Base-by-base conservation (phyloP, 306 rosid genomes). In the Pyrus communis region DNA sequence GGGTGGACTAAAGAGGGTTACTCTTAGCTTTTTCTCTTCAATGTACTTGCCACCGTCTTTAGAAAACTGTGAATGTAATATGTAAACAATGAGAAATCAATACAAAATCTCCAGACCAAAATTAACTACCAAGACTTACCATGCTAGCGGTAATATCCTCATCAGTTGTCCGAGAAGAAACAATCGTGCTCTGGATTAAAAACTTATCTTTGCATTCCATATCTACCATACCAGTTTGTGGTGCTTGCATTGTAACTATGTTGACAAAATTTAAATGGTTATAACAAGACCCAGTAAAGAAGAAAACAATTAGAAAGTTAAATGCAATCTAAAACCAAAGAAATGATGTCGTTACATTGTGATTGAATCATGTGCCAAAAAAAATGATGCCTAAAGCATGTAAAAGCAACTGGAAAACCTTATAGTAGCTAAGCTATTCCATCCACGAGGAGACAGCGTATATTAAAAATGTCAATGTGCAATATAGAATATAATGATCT, bases 181-280 rank as follows among this genome's bases (percentile, higher is more conserved):
- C 97, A 51, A 78, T 40, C 67, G 88, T 86, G 84, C 98, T 85
- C 82, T 89, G 98, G 82, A 95, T 83, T 86, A 95, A 84, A 74
- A 95, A 95, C 90, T 95, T 95, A 82, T 95, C 98, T 80, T 75
- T 92, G 87, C 97, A 92, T n/a, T 67, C 90, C 88, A 89, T 45
- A 79, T 92, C 98, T 42, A 64, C 81, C 2, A 91, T 92, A 62
- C 75, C 80, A 58, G 64, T 84, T 78, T 77, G 78, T 73, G 49
- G 93, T 67, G 91, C 91, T 90, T 92, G 98, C 98, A 90, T 95
- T 78, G 86, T 90, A 82, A 95, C 98, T 95, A 70, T 69, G 72
- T 83, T 57, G 71, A 88, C 76, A 86, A 62, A 78, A 68, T 55
- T 23, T 30, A 40, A 28, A 67, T 4, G 19, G 63, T 22, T 31